These are phyloP conservation scores for Aegilops bicornis DNA, from an alignment of 176 grass and related monocot genomes.

Conservation along the genomic window DNA sequence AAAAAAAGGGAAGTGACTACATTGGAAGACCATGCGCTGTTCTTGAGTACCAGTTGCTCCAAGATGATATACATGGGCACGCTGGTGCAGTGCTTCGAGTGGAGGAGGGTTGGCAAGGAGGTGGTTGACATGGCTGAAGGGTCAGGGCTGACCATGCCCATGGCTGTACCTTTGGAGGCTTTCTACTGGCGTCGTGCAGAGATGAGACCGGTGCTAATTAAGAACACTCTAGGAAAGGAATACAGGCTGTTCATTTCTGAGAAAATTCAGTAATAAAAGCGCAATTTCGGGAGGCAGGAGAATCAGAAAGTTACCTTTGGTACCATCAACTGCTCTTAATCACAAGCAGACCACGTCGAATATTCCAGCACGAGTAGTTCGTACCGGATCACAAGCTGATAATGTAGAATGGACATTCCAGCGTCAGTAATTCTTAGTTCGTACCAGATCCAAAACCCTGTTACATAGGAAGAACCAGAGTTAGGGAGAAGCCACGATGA, in stretches of 20 bases:
- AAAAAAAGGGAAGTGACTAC: no score
- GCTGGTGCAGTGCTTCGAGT: constrained; percentile 28
- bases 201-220: not conserved
- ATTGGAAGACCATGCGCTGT: no score
- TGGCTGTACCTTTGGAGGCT: constrained; percentile 17
- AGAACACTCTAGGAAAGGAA: not conserved
- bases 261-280: not conserved
- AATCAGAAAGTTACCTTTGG: not conserved
- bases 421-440: no score
- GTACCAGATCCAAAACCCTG: not conserved
- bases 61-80: not conserved
- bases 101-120: constrained; percentile 12
- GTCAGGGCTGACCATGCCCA: constrained; percentile 30
- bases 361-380: no score
- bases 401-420: no score
- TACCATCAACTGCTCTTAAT: not conserved
- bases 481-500: not conserved
- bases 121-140: constrained; percentile 25
- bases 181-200: constrained; percentile 22
- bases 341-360: no score
- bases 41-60: no score
- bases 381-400: no score
- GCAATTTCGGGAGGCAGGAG: not conserved
- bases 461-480: not conserved
- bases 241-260: not conserved